Evolutionary conservation across 2,329 filamentous ascomycete species (phyloP).

Genomic region (Aureobasidium sp.): DNA sequence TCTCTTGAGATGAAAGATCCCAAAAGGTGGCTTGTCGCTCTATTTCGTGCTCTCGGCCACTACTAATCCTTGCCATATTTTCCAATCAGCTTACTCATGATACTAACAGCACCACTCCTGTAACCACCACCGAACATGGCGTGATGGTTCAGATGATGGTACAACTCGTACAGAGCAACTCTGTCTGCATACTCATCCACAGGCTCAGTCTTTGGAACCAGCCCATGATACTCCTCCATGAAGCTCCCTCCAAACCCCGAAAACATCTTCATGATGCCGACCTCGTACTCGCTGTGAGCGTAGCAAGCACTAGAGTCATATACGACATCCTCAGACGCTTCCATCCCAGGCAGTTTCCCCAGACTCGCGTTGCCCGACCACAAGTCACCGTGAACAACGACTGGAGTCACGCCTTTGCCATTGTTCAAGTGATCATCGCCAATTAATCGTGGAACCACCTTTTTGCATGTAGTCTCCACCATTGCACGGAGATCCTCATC

Average conservation of each 20-base stretch:
- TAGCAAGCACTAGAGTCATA: constrained; percentile 79
- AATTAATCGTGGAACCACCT: constrained; percentile 70
- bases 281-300: constrained; percentile 80
- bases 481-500: constrained; percentile 56
- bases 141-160: constrained; percentile 87
- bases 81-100: constrained; percentile 65
- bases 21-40: neutral
- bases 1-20: neutral
- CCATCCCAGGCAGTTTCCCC: constrained; percentile 53
- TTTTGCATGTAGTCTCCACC: constrained; percentile 56
- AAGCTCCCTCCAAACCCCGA: constrained; percentile 72
- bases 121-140: constrained; percentile 80
- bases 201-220: constrained; percentile 75
- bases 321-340: constrained; percentile 63
- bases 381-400: constrained; percentile 84
- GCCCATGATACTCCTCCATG: constrained; percentile 66
- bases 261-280: constrained; percentile 96
- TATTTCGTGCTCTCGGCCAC: neutral
- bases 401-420: constrained; percentile 59
- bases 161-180: constrained; percentile 70
- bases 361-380: constrained; percentile 79
- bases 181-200: constrained; percentile 79
- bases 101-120: constrained; percentile 64
- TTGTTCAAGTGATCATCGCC: constrained; percentile 58
- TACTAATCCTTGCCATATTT: constrained; percentile 54